These are phyloP conservation scores for Metschnikowia lochheadii DNA, from an alignment of 805 yeast genomes.

Conservation along the genomic window DNA sequence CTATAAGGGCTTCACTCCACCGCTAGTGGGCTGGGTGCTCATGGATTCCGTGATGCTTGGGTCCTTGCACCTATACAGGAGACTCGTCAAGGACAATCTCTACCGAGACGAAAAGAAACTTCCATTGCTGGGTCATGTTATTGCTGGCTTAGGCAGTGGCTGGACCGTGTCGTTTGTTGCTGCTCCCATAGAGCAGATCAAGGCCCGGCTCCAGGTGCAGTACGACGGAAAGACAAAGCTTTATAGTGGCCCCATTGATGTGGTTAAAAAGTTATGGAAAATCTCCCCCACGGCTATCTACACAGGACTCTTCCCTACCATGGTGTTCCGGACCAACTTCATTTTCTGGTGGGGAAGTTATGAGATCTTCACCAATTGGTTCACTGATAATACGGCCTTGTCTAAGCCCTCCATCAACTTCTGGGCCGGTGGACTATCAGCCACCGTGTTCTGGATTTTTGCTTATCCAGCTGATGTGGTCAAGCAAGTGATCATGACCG, in stretches of 20 bases:
- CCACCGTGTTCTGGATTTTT: conserved; percentile 81
- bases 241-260: conserved; percentile 79
- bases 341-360: conserved; percentile 94
- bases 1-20: conserved; percentile 90
- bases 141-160: conserved; percentile 82
- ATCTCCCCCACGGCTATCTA: conserved; percentile 58
- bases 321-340: conserved; percentile 83
- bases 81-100: conserved; percentile 59
- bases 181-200: conserved; percentile 87
- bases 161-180: conserved; percentile 94
- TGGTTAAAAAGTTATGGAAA: conserved; percentile 53
- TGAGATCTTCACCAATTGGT: conserved; percentile 68
- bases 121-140: conserved; percentile 69
- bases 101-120: conserved; percentile 59
- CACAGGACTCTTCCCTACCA: conserved; percentile 78
- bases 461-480: conserved; percentile 90
- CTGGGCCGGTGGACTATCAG: conserved; percentile 89
- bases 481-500: conserved; percentile 81
- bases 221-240: conserved; percentile 68
- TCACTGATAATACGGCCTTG: conserved; percentile 60
- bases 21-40: conserved; percentile 86
- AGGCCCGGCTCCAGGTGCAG: conserved; percentile 86
- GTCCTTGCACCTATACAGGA: conserved; percentile 71
- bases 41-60: conserved; percentile 94
- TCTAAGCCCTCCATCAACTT: conserved; percentile 72